Base-by-base conservation (phyloP, 164 flowering plant species). In the Protea cynaroides region DNA sequence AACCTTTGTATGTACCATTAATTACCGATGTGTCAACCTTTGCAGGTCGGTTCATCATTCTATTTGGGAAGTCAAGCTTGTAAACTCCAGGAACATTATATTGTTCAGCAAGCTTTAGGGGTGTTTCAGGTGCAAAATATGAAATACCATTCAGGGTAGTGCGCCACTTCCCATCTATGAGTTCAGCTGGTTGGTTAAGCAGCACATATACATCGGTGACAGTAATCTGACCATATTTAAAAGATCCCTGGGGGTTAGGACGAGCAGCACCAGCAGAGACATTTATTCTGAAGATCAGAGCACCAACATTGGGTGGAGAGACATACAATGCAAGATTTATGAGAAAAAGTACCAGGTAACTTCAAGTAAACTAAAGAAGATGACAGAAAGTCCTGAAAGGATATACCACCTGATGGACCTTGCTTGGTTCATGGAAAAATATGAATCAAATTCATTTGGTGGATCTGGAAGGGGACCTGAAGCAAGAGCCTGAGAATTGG, bases 251-350 rank as follows among this genome's bases (percentile, higher is more conserved):
- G 13, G 98, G 96, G 71, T 92, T 92, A 59, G 98, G 96, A 50
- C 98, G 96, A 72, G 98, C 98, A 74, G 90, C 98, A 72, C 98
- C 82, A 57, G 98, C 96, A 66, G 98, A 79, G 68, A 88, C 82
- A 75, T 92, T 92, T 96, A 84, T 83, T 75, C 98, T 92, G 70
- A 29, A 74, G 40, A 66, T 59, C 25, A 37, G 59, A 69, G 29
- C 60, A 56, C 14, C 61, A 51, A 9, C 13, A 69, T 51, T 60
- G 4, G 44, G 56, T 52, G 50, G 21, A 66, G 44, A 69, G 8
- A 14, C 23, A 56, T 22, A 29, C 11, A 38, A 61, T 21, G 19
- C 37, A 56, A 36, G 29, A 61, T 46, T 49, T 50, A 50, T 43
- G 21, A 46, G 44, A 14, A 51, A 53, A 79, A 29, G 19, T 47